These are phyloP conservation scores for Cutaneotrichosporon sp. DNA, from an alignment of 1,284 basidiomycete genomes.

Conservation along the genomic window DNA sequence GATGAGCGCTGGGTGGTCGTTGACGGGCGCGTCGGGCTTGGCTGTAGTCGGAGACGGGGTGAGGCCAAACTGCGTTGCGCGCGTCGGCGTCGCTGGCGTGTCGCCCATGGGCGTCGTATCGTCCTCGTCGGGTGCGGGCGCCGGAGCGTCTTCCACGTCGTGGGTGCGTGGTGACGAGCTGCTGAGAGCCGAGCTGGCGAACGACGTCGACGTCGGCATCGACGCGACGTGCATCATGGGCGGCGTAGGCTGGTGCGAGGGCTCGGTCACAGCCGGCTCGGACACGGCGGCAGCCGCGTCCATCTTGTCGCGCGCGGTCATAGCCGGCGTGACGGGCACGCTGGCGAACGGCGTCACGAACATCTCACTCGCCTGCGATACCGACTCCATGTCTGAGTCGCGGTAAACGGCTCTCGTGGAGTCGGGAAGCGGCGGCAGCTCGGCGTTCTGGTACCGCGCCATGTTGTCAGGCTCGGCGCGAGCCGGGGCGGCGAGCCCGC, in stretches of 20 bases:
- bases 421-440: constrained; percentile 7
- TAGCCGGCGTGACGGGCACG: neutral
- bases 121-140: neutral
- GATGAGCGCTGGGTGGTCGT: too few relatives aligned
- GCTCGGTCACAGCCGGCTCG: neutral
- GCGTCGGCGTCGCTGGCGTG: too few relatives aligned
- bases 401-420: neutral
- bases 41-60: too few relatives aligned
- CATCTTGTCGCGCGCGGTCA: too few relatives aligned
- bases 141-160: neutral
- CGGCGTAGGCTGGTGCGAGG: neutral
- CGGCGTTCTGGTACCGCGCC: constrained; percentile 9
- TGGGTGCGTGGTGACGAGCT: neutral
- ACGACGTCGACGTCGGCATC: neutral
- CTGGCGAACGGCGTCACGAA: neutral
- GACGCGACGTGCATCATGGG: neutral
- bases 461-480: neutral
- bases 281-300: neutral
- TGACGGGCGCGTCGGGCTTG: too few relatives aligned
- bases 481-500: neutral
- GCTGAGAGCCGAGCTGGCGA: neutral
- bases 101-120: too few relatives aligned
- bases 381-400: too few relatives aligned
- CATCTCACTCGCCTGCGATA: too few relatives aligned
- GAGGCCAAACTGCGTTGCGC: too few relatives aligned